Percentiles rank a stretch among this genome's conserved stretches.
Evolutionary conservation across 2,329 filamentous ascomycete genomes (phyloP).

Genomic region (Aspergillus tubingensis): DNA sequence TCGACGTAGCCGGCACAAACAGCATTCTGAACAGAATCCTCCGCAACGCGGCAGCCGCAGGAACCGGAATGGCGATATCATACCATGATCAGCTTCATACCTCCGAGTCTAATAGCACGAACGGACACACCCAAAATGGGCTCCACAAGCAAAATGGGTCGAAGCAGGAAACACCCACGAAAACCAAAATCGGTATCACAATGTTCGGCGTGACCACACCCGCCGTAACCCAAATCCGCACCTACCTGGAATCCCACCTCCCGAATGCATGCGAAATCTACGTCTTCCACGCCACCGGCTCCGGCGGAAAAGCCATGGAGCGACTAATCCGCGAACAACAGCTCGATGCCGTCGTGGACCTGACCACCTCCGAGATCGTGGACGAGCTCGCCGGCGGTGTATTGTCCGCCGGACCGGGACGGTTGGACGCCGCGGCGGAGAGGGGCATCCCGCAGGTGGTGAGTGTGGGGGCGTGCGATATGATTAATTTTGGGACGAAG

Average conservation of each 20-base stretch:
- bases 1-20: constrained; percentile 69
- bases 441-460: constrained; percentile 61
- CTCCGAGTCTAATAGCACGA: too few relatives aligned
- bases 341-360: constrained; percentile 67
- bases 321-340: constrained; percentile 57
- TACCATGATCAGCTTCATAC: constrained; percentile 34
- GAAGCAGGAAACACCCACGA: background rate
- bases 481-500: constrained; percentile 64
- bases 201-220: constrained; percentile 78
- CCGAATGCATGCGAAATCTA: constrained; percentile 57
- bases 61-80: constrained; percentile 58
- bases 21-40: constrained; percentile 59
- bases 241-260: constrained; percentile 48
- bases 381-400: constrained; percentile 65
- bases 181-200: constrained; percentile 58
- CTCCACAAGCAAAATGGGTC: too few relatives aligned
- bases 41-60: constrained; percentile 63
- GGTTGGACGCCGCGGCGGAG: constrained; percentile 60
- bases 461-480: constrained; percentile 59
- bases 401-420: constrained; percentile 59
- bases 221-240: constrained; percentile 58
- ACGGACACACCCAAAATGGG: too few relatives aligned
- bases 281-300: constrained; percentile 70
- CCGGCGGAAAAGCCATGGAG: constrained; percentile 70
- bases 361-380: constrained; percentile 71